phyloP scores from a whole-genome alignment of 805 yeast species.

The Pichia manshurica region DNA sequence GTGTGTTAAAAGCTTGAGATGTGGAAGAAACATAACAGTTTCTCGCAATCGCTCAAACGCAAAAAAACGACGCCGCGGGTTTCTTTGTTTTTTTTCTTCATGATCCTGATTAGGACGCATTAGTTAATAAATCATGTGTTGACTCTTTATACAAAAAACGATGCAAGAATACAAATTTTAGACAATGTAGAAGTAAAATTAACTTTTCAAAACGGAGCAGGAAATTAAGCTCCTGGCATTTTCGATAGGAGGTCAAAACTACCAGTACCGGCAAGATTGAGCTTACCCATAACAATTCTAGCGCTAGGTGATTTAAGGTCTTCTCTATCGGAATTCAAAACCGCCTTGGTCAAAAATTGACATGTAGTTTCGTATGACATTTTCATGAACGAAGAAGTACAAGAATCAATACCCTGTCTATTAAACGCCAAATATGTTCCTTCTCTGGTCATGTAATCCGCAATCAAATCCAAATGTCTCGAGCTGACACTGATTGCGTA shows the following conservation, averaged over 20 bases:
- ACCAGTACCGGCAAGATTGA: slow-evolving; percentile 93
- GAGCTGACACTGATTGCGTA: slow-evolving; percentile 90
- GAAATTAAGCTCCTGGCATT: slow-evolving; percentile 32
- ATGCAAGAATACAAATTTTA: not conserved
- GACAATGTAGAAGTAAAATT: no score
- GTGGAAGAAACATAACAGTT: no score
- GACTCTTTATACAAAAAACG: slow-evolving; percentile 1
- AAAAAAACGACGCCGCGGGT: not conserved
- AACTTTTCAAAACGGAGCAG: no score
- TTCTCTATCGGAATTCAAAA: slow-evolving; percentile 85
- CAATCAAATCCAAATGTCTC: slow-evolving; percentile 94
- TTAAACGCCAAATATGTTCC: slow-evolving; percentile 95
- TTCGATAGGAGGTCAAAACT: slow-evolving; percentile 72
- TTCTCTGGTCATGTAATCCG: slow-evolving; percentile 99
- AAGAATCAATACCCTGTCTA: slow-evolving; percentile 95
- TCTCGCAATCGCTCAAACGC: no score
- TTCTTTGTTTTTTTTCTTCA: not conserved
- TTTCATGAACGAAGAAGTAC: slow-evolving; percentile 94
- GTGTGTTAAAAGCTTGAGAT: no score
- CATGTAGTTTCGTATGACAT: slow-evolving; percentile 99
- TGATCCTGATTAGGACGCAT: not conserved
- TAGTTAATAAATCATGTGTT: not conserved
- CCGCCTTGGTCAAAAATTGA: slow-evolving; percentile 94
- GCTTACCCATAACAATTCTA: slow-evolving; percentile 84
- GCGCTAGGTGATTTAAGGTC: slow-evolving; percentile 89